A percentile compares a stretch with the other conserved stretches of the same genome.
These are phyloP conservation scores for Botrytis hyacinthi DNA, from an alignment of 2,329 filamentous ascomycete species.

Conservation along the genomic window DNA sequence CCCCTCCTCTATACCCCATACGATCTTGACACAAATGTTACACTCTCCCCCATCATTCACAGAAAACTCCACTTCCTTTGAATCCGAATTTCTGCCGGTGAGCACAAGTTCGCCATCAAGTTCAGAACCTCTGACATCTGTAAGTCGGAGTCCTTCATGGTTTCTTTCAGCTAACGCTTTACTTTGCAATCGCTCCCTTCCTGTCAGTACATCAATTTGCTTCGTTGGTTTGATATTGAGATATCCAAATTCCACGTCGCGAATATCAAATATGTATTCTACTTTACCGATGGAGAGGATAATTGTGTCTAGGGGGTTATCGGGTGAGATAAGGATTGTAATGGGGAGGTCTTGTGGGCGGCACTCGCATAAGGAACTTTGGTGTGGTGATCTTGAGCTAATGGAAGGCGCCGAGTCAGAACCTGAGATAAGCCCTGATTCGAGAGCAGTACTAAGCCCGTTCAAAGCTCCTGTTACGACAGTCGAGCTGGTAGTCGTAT, in stretches of 20 bases:
- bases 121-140: not conserved
- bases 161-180: not conserved
- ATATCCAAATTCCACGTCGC: not conserved
- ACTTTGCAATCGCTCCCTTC: not conserved
- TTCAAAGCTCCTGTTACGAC: not conserved
- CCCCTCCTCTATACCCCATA: not conserved
- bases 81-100: not conserved
- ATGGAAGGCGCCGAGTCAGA: not conserved
- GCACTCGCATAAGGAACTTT: not conserved
- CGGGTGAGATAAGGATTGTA: not conserved
- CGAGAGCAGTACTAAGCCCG: not conserved
- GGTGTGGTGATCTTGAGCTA: not conserved
- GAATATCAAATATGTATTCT: not conserved
- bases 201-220: not conserved
- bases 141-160: not conserved
- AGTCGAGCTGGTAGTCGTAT: not conserved
- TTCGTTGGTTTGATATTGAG: not conserved
- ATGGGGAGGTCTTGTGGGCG: not conserved
- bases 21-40: not conserved
- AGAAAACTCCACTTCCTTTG: not conserved
- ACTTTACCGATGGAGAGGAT: not conserved
- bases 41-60: not conserved
- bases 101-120: not conserved
- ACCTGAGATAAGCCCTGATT: not conserved
- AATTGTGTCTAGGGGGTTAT: not conserved